Evolutionary conservation across 257 asterid genomes (phyloP), one percentile per base, ranked within the genome.

Genomic region (Coffea canephora): DNA sequence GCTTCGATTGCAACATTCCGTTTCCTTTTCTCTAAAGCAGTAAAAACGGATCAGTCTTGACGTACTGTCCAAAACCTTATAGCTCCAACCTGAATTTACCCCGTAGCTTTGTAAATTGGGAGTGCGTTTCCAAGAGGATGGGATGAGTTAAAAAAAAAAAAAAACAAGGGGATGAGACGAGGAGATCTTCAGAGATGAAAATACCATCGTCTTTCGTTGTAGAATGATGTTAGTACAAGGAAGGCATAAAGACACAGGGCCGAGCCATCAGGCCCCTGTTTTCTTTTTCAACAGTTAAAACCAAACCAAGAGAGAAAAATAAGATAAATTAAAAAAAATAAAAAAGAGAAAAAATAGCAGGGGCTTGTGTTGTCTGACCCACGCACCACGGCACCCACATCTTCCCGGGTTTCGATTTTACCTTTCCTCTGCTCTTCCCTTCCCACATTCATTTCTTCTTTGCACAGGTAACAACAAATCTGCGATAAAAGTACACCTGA

Each of bases 351-450:
- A 57, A 46, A 71, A n/a, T 19, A 14, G 0, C 1, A 25, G 23
- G 57, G 39, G 36, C 15, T 1, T 41, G 55, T 4, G 19, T 11
- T 65, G 75, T 64, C 73, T 64, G 74, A 69, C 83, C 71, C 79
- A 80, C 71, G 80, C 66, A 46, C 50, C 54, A 67, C 75, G 50
- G 76, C 71, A 74, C 71, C 79, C 79, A 36, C 49, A 36, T 72
- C 78, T 61, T 43, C 76, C 25, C 80, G 68, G 83, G 80, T 5
- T 80, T 74, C 69, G 54, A 39, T 45, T 39, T 39, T 61, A 41
- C 72, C 34, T 27, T 77, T 55, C 50, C 66, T 80, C 50, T 23
- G 25, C 65, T 68, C 71, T 52, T 71, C 43, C 74, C 64, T 23
- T 18, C 68, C 7, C 31, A 36, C 79, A 71, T 70, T 78, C 76